Percentiles rank a stretch among this genome's conserved stretches.
phyloP scores from a whole-genome alignment of 164 flowering plant species.

The Warburgia ugandensis region DNA sequence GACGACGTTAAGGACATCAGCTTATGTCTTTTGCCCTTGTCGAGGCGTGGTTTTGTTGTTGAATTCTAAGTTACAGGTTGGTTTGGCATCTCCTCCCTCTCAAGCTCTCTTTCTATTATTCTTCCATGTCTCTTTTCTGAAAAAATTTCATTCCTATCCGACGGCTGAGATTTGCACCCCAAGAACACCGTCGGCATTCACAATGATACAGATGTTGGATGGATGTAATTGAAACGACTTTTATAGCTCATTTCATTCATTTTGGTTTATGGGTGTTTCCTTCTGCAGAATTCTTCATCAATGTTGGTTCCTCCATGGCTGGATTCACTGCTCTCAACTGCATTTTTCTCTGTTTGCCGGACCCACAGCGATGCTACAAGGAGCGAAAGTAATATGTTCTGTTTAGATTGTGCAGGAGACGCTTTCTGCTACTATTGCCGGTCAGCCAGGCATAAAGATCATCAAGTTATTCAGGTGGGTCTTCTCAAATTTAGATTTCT shows the following conservation, averaged over 20 bases:
- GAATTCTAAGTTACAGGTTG: constrained; percentile 56
- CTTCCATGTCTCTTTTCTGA: constrained; percentile 1
- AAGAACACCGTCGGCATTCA: neutral
- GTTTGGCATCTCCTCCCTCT: constrained; percentile 20
- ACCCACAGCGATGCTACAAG: constrained; percentile 65
- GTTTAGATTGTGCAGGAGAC: constrained; percentile 59
- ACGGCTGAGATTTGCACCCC: neutral
- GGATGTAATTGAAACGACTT: neutral
- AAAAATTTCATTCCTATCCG: too few relatives aligned
- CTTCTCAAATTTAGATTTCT: neutral
- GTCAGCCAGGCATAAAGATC: constrained; percentile 64
- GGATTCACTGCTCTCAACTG: constrained; percentile 52
- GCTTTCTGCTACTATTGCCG: constrained; percentile 90
- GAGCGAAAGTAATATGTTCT: constrained; percentile 87
- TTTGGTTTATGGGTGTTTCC: neutral
- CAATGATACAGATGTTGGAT: neutral
- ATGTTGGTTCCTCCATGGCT: constrained; percentile 83
- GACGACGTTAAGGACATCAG: constrained; percentile 8
- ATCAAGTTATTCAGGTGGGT: constrained; percentile 77
- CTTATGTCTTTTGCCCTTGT: constrained; percentile 28
- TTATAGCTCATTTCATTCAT: neutral
- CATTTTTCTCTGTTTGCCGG: constrained; percentile 63
- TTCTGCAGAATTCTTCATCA: constrained; percentile 23
- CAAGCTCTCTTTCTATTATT: constrained; percentile 8
- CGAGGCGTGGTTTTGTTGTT: constrained; percentile 39